Base-by-base conservation (phyloP, 148 eudicot genomes). In the Oxyria digyna region DNA sequence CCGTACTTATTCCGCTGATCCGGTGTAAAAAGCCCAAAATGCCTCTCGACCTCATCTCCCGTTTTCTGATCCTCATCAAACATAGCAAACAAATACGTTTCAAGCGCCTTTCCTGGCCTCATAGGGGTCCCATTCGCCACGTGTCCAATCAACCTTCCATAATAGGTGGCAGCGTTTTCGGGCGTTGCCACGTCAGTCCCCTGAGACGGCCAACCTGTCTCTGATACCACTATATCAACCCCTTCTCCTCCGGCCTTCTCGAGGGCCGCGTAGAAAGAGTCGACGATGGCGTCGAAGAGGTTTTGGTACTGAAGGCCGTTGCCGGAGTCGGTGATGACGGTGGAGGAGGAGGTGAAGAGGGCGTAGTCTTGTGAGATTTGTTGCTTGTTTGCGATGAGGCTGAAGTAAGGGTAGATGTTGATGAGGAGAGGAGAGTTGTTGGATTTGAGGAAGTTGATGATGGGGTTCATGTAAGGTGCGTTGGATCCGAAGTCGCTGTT, bases 391-490 rank as follows among this genome's bases (percentile, higher is more conserved):
- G 32, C 52, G 6, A 24, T 42, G 73, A 67, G 66, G 27, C 75
- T 32, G 54, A 81, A 84, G 74, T 84, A 84, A 12, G 87, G 87
- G 72, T 84, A 81, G 13, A 81, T 75, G 45, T 81, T 81, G 57
- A 45, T 75, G 18, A 84, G 54, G 6, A 84, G 63, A 23, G 87
- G 87, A 1, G 73, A 54, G 0, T 69, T 62, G n/a, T 76, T 81
- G 23, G 10, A 33, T 13, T 13, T 71, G 3, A 84, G 75, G 54
- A 81, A 81, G 72, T 74, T 73, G 33, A 84, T 66, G 27, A 84
- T 84, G 17, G 83, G 81, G 27, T 42, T 72, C 11, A 77, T 75
- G 74, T 73, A 79, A n/a, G 6, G 1, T 9, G 49, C 13, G 15
- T 32, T 40, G 4, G 43, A 67, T 0, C 26, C 23, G 67, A 88